phyloP scores from a whole-genome alignment of 2,329 filamentous ascomycete genomes.

The Fusarium nisikadoi region DNA sequence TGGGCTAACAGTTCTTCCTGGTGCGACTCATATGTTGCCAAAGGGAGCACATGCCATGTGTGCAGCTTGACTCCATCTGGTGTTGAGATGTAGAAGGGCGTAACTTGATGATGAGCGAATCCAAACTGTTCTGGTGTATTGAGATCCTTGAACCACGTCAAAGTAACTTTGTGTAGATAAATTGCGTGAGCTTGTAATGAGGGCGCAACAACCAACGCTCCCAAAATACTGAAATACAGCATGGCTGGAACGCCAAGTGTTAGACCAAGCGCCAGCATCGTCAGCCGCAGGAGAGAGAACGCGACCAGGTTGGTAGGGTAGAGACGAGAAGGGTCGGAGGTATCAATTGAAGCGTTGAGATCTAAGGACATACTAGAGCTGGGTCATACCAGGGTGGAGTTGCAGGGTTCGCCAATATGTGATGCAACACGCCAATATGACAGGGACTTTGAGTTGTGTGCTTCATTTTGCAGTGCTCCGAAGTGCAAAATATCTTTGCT shows the following conservation, averaged over 20 bases:
- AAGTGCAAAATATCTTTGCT: no score
- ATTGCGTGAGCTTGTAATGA: conserved; percentile 47
- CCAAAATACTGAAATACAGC: conserved; percentile 30
- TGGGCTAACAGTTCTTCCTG: conserved; percentile 54
- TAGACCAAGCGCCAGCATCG: conserved; percentile 29
- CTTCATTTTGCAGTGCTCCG: no score
- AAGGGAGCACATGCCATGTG: conserved; percentile 77
- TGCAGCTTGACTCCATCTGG: conserved; percentile 73
- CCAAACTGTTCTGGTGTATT: conserved; percentile 74
- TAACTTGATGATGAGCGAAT: conserved; percentile 75
- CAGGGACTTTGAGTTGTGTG: no score
- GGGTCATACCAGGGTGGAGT: no score
- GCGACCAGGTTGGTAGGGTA: background rate
- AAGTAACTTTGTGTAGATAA: conserved; percentile 62
- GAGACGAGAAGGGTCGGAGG: no score
- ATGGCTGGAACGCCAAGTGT: conserved; percentile 22
- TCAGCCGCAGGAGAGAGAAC: conserved; percentile 12
- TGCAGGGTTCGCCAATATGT: no score
- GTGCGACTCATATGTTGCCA: conserved; percentile 58
- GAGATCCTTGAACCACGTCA: conserved; percentile 63
- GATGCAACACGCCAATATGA: no score
- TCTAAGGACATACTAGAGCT: no score
- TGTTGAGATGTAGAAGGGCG: conserved; percentile 73
- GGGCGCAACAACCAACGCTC: conserved; percentile 22
- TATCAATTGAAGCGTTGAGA: no score